A percentile compares a stretch with the other conserved stretches of the same genome.
phyloP scores from a whole-genome alignment of 2,329 filamentous ascomycete species.

The Sporothrix curviconia region DNA sequence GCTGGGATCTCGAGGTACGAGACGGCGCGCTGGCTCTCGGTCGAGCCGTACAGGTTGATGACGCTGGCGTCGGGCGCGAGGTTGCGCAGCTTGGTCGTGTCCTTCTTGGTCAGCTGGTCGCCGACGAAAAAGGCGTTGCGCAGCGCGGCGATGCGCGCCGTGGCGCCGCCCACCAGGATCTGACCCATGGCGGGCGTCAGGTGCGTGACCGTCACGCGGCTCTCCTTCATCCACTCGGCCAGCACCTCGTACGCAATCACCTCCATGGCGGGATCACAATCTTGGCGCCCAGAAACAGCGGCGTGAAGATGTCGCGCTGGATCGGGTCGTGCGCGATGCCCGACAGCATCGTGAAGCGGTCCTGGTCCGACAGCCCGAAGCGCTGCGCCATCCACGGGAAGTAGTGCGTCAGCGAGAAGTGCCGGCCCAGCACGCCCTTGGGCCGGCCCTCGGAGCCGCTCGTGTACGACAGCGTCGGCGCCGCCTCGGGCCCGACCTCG shows the following conservation, averaged over 20 bases:
- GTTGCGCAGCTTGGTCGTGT: constrained; percentile 69
- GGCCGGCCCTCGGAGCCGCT: constrained; percentile 70
- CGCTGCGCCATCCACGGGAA: constrained; percentile 88
- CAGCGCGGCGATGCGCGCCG: constrained; percentile 68
- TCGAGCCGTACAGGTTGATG: constrained; percentile 83
- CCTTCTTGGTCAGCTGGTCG: constrained; percentile 77
- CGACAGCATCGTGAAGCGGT: constrained; percentile 73
- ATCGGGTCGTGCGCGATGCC: constrained; percentile 76
- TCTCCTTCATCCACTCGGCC: constrained; percentile 78
- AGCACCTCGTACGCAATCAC: constrained; percentile 81
- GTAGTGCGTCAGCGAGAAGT: constrained; percentile 80
- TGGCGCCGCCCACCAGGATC: constrained; percentile 80
- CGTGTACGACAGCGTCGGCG: constrained; percentile 68
- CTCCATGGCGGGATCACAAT: constrained; percentile 72
- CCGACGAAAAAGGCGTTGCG: constrained; percentile 84
- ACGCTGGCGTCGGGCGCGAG: constrained; percentile 70
- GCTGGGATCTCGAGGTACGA: constrained; percentile 73
- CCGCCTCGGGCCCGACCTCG: constrained; percentile 78
- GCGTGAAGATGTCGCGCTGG: constrained; percentile 71
- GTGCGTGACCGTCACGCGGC: constrained; percentile 72
- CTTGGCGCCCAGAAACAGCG: constrained; percentile 76
- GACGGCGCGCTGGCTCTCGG: constrained; percentile 75
- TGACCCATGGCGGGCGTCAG: constrained; percentile 96
- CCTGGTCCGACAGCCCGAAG: constrained; percentile 66
- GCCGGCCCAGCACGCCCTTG: constrained; percentile 81